phyloP scores from a whole-genome alignment of 2,329 filamentous ascomycete genomes.

The Acephala macrosclerotiorum region DNA sequence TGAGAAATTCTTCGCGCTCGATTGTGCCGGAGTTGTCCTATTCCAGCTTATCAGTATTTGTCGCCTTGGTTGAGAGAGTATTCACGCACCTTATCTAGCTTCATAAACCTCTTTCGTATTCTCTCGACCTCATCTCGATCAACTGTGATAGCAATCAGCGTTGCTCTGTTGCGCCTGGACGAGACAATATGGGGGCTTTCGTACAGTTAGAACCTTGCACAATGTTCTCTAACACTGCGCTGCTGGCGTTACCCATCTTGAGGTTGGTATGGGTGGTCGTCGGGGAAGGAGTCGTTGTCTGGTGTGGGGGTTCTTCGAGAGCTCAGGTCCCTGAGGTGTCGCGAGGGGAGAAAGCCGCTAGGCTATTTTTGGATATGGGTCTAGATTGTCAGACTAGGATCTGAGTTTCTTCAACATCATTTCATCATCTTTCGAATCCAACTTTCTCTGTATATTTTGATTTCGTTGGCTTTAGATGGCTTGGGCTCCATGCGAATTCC shows the following conservation, averaged over 20 bases:
- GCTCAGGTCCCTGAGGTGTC: slow-evolving; percentile 5
- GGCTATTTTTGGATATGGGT: slow-evolving; percentile 1
- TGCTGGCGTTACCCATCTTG: slow-evolving; percentile 73
- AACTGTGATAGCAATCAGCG: slow-evolving; percentile 61
- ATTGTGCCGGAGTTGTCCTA: slow-evolving; percentile 98
- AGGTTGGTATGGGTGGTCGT: slow-evolving; percentile 17
- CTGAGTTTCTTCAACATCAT: no score
- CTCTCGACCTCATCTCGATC: slow-evolving; percentile 97
- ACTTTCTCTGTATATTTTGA: no score
- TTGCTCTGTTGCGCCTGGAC: not conserved
- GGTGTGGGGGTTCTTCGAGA: slow-evolving; percentile 15
- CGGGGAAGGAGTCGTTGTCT: slow-evolving; percentile 24
- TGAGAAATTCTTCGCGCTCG: slow-evolving; percentile 97
- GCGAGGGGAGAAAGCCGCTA: slow-evolving; percentile 3
- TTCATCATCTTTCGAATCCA: no score
- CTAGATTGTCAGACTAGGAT: no score
- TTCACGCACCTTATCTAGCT: slow-evolving; percentile 86
- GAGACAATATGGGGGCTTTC: slow-evolving; percentile 18
- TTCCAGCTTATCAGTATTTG: slow-evolving; percentile 16
- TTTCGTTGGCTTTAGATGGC: no score
- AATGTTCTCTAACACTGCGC: slow-evolving; percentile 88
- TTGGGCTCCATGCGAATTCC: no score
- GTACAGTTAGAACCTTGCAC: slow-evolving; percentile 97
- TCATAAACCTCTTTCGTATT: slow-evolving; percentile 97
- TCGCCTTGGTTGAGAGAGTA: not conserved